phyloP scores from a whole-genome alignment of 208 protist genomes.

The Sergeia podlipaevii region DNA sequence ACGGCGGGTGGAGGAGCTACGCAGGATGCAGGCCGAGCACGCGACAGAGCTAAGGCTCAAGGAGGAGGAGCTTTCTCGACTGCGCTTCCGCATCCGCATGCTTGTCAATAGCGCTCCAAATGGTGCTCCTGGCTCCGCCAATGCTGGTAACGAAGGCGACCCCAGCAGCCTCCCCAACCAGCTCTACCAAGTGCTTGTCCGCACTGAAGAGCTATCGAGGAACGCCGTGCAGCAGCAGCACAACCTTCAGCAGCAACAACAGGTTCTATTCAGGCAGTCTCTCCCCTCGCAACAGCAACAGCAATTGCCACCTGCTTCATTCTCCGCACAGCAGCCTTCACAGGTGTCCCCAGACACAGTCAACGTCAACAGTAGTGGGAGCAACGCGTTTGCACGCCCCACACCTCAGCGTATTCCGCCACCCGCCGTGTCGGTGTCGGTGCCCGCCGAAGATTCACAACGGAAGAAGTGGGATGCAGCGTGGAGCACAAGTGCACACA shows the following conservation, averaged over 20 bases:
- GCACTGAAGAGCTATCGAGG: constrained; percentile 48
- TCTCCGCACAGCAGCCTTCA: not conserved
- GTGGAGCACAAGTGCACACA: too few relatives aligned
- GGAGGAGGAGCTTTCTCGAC: constrained; percentile 69
- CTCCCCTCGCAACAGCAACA: not conserved
- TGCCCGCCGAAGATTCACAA: too few relatives aligned
- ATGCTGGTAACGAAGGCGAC: not conserved
- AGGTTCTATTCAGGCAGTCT: constrained; percentile 16
- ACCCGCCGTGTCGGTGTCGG: too few relatives aligned
- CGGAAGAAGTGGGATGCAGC: too few relatives aligned
- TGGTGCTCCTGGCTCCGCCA: not conserved
- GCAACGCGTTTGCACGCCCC: too few relatives aligned
- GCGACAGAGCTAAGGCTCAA: constrained; percentile 70
- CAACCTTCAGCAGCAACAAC: constrained; percentile 25
- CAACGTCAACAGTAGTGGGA: too few relatives aligned
- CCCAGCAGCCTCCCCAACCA: constrained; percentile 6
- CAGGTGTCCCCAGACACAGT: not conserved
- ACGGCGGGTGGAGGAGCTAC: constrained; percentile 63
- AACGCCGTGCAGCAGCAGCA: constrained; percentile 36
- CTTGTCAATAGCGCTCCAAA: constrained; percentile 9
- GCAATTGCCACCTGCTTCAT: not conserved
- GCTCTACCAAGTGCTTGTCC: constrained; percentile 39
- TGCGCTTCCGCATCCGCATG: constrained; percentile 65
- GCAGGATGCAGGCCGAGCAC: constrained; percentile 68
- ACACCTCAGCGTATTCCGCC: too few relatives aligned